Evolutionary conservation across 139 green algal genomes (phyloP).

Genomic region (Monoraphidium neglectum): DNA sequence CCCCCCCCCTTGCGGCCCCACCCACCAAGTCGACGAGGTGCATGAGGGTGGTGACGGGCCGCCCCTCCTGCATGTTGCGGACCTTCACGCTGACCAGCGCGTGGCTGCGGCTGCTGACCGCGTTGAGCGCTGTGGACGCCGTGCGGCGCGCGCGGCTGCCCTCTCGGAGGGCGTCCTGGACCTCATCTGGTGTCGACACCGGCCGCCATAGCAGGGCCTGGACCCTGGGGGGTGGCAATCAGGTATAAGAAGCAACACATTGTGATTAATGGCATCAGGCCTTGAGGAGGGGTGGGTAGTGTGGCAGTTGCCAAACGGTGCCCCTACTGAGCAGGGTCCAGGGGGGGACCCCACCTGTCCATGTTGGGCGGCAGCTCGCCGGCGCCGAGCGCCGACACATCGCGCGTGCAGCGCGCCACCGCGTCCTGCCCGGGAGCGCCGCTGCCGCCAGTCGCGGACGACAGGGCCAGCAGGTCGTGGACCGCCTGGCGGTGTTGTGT

Average conservation of each 20-base stretch:
- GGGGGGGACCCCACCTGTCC: conserved; percentile 29
- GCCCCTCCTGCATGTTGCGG: conserved; percentile 43
- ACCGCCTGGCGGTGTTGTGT: no score
- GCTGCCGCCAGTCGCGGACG: not conserved
- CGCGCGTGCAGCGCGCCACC: conserved; percentile 18
- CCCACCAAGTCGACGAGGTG: conserved; percentile 86
- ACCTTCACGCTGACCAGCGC: conserved; percentile 69
- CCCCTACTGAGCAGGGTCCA: no score
- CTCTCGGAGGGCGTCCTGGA: conserved; percentile 34
- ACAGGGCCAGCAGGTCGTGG: conserved; percentile 58
- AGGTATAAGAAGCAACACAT: no score
- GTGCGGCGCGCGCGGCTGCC: conserved; percentile 44
- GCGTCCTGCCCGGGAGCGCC: not conserved
- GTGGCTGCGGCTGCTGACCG: conserved; percentile 67
- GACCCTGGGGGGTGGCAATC: conserved; percentile 22
- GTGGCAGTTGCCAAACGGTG: no score
- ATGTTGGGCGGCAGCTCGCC: conserved; percentile 45
- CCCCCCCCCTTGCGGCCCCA: no score
- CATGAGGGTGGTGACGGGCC: conserved; percentile 32
- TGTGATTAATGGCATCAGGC: no score
- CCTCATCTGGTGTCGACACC: conserved; percentile 45
- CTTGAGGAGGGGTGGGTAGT: no score
- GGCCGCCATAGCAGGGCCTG: conserved; percentile 59
- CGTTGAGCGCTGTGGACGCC: conserved; percentile 77
- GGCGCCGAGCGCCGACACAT: conserved; percentile 47